These are phyloP conservation scores for Trichoderma guizhouense DNA, from an alignment of 2,329 filamentous ascomycete species.

Conservation along the genomic window DNA sequence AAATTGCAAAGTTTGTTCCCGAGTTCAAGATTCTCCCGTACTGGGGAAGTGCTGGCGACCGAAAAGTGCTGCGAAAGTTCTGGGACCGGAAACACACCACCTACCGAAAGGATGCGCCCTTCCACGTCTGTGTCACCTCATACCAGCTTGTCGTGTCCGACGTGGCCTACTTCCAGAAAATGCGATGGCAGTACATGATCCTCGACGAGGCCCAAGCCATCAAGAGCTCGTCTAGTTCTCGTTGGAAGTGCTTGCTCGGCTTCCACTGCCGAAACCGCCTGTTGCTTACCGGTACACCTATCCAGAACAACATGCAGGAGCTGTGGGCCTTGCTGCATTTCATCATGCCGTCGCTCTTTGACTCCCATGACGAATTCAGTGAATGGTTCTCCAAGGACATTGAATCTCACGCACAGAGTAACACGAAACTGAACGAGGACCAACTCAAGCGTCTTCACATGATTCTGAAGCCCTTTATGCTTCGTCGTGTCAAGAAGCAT, in stretches of 20 bases:
- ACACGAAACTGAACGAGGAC: slow-evolving; percentile 98
- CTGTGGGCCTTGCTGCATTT: slow-evolving; percentile 97
- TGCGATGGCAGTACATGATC: slow-evolving; percentile 99
- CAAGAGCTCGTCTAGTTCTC: slow-evolving; percentile 93
- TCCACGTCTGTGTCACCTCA: slow-evolving; percentile 94
- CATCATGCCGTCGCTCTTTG: slow-evolving; percentile 99
- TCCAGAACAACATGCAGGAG: slow-evolving; percentile 99
- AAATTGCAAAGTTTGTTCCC: slow-evolving; percentile 92
- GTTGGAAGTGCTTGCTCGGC: slow-evolving; percentile 91
- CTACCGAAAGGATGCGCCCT: slow-evolving; percentile 87
- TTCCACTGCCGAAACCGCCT: slow-evolving; percentile 96
- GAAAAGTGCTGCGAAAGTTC: slow-evolving; percentile 95
- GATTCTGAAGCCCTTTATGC: slow-evolving; percentile 99
- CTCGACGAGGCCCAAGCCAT: slow-evolving; percentile 97
- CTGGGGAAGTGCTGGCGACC: slow-evolving; percentile 91
- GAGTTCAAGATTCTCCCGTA: slow-evolving; percentile 94
- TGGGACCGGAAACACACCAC: slow-evolving; percentile 98
- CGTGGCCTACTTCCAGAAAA: slow-evolving; percentile 96
- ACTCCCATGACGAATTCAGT: slow-evolving; percentile 88
- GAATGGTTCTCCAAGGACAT: slow-evolving; percentile 96
- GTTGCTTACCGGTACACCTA: slow-evolving; percentile 90
- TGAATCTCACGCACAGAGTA: slow-evolving; percentile 96
- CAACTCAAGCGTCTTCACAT: slow-evolving; percentile 95
- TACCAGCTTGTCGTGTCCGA: slow-evolving; percentile 97
- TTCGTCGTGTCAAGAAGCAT: slow-evolving; percentile 98